Evolutionary conservation across 352 stramenopile genomes (phyloP).

Genomic region (Globisporangium paroecandrum): DNA sequence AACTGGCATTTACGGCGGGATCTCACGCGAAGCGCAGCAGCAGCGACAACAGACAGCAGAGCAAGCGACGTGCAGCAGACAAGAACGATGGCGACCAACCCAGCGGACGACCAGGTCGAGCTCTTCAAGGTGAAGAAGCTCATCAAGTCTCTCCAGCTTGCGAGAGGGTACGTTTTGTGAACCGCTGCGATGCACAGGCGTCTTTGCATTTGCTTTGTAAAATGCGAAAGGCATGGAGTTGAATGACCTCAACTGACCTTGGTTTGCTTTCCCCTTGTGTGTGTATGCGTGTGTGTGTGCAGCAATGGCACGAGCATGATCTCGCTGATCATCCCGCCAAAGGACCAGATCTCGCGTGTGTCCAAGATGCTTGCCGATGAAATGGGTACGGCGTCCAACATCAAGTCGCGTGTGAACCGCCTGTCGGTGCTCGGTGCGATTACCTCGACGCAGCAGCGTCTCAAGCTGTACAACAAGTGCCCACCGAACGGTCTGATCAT

Average conservation of each 20-base stretch:
- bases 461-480: conserved; percentile 98
- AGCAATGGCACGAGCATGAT: conserved; percentile 99
- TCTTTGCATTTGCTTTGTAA: conserved; percentile 16
- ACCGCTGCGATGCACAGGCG: background rate
- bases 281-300: background rate
- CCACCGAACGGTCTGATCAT: conserved; percentile 98
- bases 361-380: conserved; percentile 99
- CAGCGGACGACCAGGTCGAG: conserved; percentile 94
- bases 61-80: background rate
- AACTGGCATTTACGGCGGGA: conserved; percentile 1
- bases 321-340: conserved; percentile 98
- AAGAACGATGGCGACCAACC: conserved; percentile 29
- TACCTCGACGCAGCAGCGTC: conserved; percentile 98
- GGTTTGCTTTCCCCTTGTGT: background rate
- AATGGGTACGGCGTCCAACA: conserved; percentile 99
- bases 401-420: conserved; percentile 99
- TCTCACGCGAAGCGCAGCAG: conserved; percentile 3
- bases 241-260: background rate
- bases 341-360: conserved; percentile 97
- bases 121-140: conserved; percentile 99
- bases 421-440: conserved; percentile 98
- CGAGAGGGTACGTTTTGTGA: conserved; percentile 58
- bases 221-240: background rate
- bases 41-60: conserved; percentile 5
- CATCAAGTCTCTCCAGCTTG: conserved; percentile 96